Percentiles rank a stretch among this genome's conserved stretches.
phyloP scores from a whole-genome alignment of 352 stramenopile genomes.

The Phytopythium aichiense region DNA sequence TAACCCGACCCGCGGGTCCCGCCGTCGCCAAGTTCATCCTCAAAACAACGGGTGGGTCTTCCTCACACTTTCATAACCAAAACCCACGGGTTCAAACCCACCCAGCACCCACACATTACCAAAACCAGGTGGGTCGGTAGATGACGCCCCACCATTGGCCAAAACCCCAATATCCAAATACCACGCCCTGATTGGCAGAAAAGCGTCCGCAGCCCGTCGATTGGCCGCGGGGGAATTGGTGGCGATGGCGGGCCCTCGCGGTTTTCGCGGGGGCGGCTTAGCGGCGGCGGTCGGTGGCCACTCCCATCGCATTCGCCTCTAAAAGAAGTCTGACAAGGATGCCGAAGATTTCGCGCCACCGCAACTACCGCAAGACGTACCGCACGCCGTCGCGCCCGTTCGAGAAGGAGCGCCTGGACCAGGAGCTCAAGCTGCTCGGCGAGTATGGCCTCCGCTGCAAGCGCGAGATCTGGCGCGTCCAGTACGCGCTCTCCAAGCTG shows the following conservation, averaged over 20 bases:
- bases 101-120: neutral
- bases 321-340: conserved; percentile 70
- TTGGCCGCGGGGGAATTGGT: conserved; percentile 42
- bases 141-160: neutral
- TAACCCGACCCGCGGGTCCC: no score
- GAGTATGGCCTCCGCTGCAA: conserved; percentile 99
- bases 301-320: conserved; percentile 71
- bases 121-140: neutral
- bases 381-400: conserved; percentile 98
- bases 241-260: conserved; percentile 29
- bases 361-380: conserved; percentile 97
- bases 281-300: conserved; percentile 14
- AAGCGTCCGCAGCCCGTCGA: conserved; percentile 5
- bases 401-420: conserved; percentile 99
- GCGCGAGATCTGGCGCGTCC: conserved; percentile 99
- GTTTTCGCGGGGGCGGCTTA: neutral
- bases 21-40: no score
- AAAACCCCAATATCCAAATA: neutral
- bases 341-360: conserved; percentile 85
- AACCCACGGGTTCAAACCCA: no score
- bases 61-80: no score
- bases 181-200: conserved; percentile 12
- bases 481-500: conserved; percentile 99
- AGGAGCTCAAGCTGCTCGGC: conserved; percentile 98
- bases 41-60: no score